Base-by-base conservation (phyloP, 2,329 filamentous ascomycete species). In the Aspergillus fischeri region DNA sequence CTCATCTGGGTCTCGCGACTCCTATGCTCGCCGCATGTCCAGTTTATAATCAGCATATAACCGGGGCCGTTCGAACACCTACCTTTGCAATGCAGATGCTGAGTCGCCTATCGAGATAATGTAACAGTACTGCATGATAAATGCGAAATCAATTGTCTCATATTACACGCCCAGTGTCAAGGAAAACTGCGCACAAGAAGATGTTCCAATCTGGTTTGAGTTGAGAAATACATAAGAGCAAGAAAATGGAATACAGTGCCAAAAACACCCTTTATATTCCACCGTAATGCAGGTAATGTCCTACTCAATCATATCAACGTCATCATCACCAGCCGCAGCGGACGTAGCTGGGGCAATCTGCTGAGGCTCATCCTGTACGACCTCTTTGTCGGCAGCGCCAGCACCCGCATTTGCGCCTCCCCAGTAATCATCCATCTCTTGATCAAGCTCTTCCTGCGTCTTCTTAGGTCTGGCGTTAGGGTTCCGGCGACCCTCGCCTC, bases 381-480 rank as follows among this genome's bases (percentile, higher is more conserved):
- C 55, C 14, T 66, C 68, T 45, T 69, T 73, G 25, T 70, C 76
- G 38, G 73, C 76, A n/a, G 68, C 73, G 52, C 69, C 74, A 50
- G 75, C 69, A 49, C 66, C 73, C 56, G 66, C 70, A 50, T 66
- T 73, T 41, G 74, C 73, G 27, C 77, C 78, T 29, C 83, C 86
- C 80, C 91, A 97, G 74, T 97, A 97, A 70, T 96, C 91, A 29
- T 88, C 91, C 92, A 97, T 97, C 76, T 97, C 92, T n/a, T 90
- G 91, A 72, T 97, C 92, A 44, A 97, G 80, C 72, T 97, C 91
- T 67, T 96, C 90, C 64, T 92, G 89, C 0, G 92, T 96, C 83
- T 96, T 96, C 75, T 86, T 88, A 2, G 86, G 81, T 51, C 90
- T 83, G 24, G 63, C 65, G 53, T 84, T 81, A 20, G 78, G 80